Base-by-base conservation (phyloP, 768 basidiomycete species). In the Neoboletus brunneissimus region DNA sequence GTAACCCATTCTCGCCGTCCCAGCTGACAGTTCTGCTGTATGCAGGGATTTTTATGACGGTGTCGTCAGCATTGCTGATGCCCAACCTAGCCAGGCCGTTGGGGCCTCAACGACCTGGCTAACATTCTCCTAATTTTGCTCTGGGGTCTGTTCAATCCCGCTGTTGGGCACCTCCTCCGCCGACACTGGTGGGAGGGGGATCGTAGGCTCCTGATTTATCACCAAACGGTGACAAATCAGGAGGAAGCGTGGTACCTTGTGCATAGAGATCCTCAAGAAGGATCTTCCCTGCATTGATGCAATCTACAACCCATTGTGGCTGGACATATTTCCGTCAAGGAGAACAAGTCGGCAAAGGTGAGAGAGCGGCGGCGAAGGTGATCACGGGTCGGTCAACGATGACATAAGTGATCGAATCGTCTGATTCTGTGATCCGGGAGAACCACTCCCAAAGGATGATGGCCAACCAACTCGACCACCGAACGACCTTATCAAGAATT, bases 241-340 rank as follows among this genome's bases (percentile, higher is more conserved):
- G 94, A 3, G 97, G 97, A 32, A 98, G 82, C 3, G 83, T 81
- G 60, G 84, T 83, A 3, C 94, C 97, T 66, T 94, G 94, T 23
- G 77, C 80, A 68, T 98, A 98, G 27, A 81, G 79, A 57, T 90
- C 94, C 64, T 94, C 91, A 1, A 92, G 80, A 29, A 98, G 79
- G 56, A 96, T 81, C 70, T 82, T 90, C 11, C 87, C 86, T 9
- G 85, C 81, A 70, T 99, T 99, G 69, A 97, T 86, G 70, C 91
- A 97, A 70, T 99, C 97, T 35, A 93, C 91, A 32, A 97, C 82
- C 97, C 97, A 98, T 72, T 98, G 96, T 12, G 97, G 97, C 72
- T 98, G 96, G 18, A 98, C 81, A 71, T 90, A 92, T 67, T 91
- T 93, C n/a, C n/a, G n/a, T n/a, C n/a, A n/a, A n/a, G n/a, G n/a